Base-by-base conservation (phyloP, 768 basidiomycete species). In the Russula abietina region DNA sequence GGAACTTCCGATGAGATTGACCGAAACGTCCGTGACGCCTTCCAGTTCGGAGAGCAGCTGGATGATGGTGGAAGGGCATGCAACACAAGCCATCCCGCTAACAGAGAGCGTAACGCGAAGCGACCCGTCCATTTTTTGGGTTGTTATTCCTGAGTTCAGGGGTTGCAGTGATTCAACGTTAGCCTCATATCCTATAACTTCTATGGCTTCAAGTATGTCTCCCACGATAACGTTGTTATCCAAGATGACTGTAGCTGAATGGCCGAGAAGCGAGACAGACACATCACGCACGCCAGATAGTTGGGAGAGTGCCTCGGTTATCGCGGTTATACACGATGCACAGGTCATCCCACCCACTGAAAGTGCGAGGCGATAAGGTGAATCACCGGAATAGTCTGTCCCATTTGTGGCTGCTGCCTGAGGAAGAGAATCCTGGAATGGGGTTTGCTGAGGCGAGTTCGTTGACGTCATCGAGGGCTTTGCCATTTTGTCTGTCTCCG, bases 11-110 rank as follows among this genome's bases (percentile, higher is more conserved):
- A 91, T 75, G 36, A 89, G 77, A 69, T 80, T 83, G 67, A 91
- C 81, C 1, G 74, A 71, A 30, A 83, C 74, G n/a, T 82, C 73
- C 1, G 81, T 75, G 3, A 88, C 75, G 0, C 84, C 85, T 0
- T 77, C 73, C 4, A 87, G 71, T 7, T 77, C 76, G 4, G 78
- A 75, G 12, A 89, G 70, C 24, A 77, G 70, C 17, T 78, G 74
- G 0, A 79, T 81, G 60, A 93, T 77, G 0, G 86, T 78, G 1
- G 75, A 73, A 11, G 79, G 76, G 67, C 90, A 93, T 4, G 87
- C 80, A 0, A 83, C 77, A 71, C 90, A 93, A 1, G 88, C 85
- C 89, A 92, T 91, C 5, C 90, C 91, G 0, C 78, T 82, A 12
- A 93, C 76, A 0, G 86, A 83, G 43, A 91, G 75, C 0, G 78